Evolutionary conservation across 129 eudicot species (phyloP).

Genomic region (Flaveria linearis): DNA sequence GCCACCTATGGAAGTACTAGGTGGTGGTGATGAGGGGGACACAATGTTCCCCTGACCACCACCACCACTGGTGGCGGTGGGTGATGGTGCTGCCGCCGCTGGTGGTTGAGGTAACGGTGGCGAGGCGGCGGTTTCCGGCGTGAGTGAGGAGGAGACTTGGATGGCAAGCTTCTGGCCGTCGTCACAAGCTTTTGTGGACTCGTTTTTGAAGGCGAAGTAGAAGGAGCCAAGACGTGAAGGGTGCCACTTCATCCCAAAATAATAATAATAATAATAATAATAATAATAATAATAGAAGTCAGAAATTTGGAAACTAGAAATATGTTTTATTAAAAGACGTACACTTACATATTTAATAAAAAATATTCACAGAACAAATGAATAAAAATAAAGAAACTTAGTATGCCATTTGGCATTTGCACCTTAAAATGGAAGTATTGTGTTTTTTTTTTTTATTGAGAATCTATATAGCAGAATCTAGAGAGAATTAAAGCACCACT

Average conservation of each 20-base stretch:
- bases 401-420: background rate
- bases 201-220: constrained; percentile 87
- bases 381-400: background rate
- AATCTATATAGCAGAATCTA: background rate
- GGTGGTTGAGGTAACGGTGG: constrained; percentile 48
- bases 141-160: constrained; percentile 46
- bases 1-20: constrained; percentile 9
- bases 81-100: constrained; percentile 42
- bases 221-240: constrained; percentile 77
- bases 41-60: constrained; percentile 44
- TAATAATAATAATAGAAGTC: background rate
- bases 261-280: background rate
- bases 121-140: constrained; percentile 40
- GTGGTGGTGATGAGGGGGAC: constrained; percentile 62
- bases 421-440: background rate
- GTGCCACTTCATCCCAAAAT: constrained; percentile 62
- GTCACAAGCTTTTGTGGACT: constrained; percentile 56
- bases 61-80: constrained; percentile 15
- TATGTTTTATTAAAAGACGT: background rate
- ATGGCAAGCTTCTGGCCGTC: constrained; percentile 68
- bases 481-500: background rate
- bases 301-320: background rate
- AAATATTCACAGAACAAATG: background rate
- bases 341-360: background rate
- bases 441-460: background rate